A percentile compares a stretch with the other conserved stretches of the same genome.
These are phyloP conservation scores for Arabis hirsuta DNA, from an alignment of 345 rosid genomes.

Conservation along the genomic window DNA sequence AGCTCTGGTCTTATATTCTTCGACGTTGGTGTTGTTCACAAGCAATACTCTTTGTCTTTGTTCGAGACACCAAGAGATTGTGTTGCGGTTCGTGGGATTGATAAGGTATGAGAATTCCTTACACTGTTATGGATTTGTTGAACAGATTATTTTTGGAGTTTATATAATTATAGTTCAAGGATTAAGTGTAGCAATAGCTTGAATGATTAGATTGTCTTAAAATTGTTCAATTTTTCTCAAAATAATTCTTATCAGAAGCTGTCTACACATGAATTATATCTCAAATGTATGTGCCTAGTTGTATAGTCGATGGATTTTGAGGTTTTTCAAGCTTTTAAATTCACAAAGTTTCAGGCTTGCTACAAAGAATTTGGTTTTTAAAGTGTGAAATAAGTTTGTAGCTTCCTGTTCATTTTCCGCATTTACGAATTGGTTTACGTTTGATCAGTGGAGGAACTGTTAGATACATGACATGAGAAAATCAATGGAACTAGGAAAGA, in stretches of 20 bases:
- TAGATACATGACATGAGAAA: neutral
- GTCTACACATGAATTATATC: neutral
- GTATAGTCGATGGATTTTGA: neutral
- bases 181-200: neutral
- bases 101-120: conserved; percentile 15
- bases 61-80: conserved; percentile 89
- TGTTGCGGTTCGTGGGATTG: conserved; percentile 44
- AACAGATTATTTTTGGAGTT: neutral
- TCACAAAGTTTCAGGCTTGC: neutral
- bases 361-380: neutral
- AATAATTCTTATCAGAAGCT: no score
- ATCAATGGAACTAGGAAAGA: neutral
- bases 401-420: neutral
- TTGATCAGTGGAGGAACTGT: neutral
- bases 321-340: neutral
- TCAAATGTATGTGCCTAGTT: no score
- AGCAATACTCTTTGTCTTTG: conserved; percentile 82
- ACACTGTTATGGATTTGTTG: neutral
- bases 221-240: no score
- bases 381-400: neutral
- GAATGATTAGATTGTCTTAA: neutral
- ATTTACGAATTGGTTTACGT: neutral
- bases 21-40: conserved; percentile 79
- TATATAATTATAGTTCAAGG: neutral
- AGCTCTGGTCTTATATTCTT: conserved; percentile 86